phyloP scores from a whole-genome alignment of 129 eudicot species.

The Saposhnikovia divaricata region DNA sequence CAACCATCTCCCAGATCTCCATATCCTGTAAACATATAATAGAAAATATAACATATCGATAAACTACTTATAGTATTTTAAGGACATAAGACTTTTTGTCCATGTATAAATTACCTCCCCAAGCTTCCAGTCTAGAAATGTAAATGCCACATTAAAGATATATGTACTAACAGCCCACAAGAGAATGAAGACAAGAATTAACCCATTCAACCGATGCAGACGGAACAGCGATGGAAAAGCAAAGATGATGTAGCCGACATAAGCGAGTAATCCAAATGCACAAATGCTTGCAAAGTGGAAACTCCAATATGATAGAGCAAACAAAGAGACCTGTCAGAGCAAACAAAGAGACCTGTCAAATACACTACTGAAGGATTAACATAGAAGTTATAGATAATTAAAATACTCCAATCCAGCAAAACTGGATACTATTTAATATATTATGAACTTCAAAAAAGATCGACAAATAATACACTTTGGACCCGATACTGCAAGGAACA shows the following conservation, averaged over 20 bases:
- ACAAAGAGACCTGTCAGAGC: slow-evolving; percentile 82
- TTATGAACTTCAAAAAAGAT: not conserved
- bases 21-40: slow-evolving; percentile 51
- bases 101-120: slow-evolving; percentile 39
- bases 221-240: slow-evolving; percentile 70
- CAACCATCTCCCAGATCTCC: slow-evolving; percentile 95
- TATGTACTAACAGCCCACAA: slow-evolving; percentile 76
- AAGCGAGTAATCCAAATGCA: slow-evolving; percentile 74
- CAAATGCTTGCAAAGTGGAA: slow-evolving; percentile 70
- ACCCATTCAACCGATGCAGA: slow-evolving; percentile 67
- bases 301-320: slow-evolving; percentile 80
- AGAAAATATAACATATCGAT: slow-evolving; percentile 7
- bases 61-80: slow-evolving; percentile 1
- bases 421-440: not conserved
- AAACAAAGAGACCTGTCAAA: slow-evolving; percentile 73
- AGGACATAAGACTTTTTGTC: not conserved
- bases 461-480: not conserved
- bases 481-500: not conserved
- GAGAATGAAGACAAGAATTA: slow-evolving; percentile 69
- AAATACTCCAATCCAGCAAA: slow-evolving; percentile 14
- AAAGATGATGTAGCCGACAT: slow-evolving; percentile 68
- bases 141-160: slow-evolving; percentile 62
- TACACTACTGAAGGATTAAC: slow-evolving; percentile 39
- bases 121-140: slow-evolving; percentile 35
- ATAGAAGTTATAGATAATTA: slow-evolving; percentile 22